Conservation (phyloP, 129 eudicot species). For the Gnaphalium uliginosum region DNA sequence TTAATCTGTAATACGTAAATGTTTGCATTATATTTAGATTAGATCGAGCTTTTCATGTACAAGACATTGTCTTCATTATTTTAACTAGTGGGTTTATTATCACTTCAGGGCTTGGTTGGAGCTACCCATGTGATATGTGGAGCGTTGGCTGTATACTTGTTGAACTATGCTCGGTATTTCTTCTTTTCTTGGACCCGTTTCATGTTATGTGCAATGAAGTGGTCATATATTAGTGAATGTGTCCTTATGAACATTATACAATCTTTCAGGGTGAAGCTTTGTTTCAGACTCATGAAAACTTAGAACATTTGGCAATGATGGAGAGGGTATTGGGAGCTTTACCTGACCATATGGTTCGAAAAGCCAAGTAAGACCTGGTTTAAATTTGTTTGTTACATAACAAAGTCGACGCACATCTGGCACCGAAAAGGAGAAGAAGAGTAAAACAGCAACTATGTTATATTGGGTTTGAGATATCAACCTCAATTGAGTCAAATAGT, state of each 20-base stretch:
- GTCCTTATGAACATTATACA: background rate
- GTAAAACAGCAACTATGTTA: background rate
- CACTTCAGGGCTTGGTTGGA: constrained; percentile 86
- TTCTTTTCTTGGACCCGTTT: constrained; percentile 11
- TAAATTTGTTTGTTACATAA: background rate
- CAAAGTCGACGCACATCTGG: background rate
- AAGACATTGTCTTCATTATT: background rate
- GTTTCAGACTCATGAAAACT: constrained; percentile 92
- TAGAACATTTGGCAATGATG: constrained; percentile 98
- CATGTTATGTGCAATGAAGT: background rate
- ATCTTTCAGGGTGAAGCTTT: constrained; percentile 76
- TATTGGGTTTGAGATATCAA: background rate
- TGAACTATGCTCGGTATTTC: constrained; percentile 77
- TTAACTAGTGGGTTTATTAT: constrained; percentile 9
- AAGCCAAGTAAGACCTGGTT: constrained; percentile 55
- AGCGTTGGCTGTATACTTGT: constrained; percentile 89
- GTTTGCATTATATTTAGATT: background rate
- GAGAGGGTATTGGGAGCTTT: constrained; percentile 91
- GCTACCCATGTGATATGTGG: constrained; percentile 90
- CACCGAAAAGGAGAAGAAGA: background rate
- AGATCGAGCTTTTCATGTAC: constrained; percentile 1
- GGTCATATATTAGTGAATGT: background rate
- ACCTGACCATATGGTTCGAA: constrained; percentile 77
- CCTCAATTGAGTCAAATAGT: background rate
- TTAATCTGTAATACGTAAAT: constrained; percentile 1